Evolutionary conservation across 108 stramenopile species (phyloP).

Genomic region (Cylindrotheca fusiformis): DNA sequence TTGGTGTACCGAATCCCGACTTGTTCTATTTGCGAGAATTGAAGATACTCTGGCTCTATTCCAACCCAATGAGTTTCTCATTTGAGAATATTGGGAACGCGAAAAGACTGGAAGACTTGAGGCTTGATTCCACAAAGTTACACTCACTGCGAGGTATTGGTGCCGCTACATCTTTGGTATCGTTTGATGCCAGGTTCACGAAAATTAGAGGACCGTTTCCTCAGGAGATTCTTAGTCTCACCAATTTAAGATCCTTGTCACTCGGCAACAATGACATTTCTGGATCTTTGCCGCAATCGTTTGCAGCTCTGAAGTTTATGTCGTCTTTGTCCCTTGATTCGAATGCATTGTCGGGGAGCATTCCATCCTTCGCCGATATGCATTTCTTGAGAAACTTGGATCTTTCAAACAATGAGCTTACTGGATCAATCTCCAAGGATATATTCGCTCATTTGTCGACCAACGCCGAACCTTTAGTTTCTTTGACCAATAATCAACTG

Average conservation of each 20-base stretch:
- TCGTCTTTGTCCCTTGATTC: slow-evolving; percentile 4
- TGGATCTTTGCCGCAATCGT: slow-evolving; percentile 23
- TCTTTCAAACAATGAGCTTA: slow-evolving; percentile 23
- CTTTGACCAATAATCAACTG: slow-evolving; percentile 13
- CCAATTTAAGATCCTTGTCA: slow-evolving; percentile 36
- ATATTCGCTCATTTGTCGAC: slow-evolving; percentile 13
- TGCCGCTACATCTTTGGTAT: slow-evolving; percentile 42
- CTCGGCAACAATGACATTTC: slow-evolving; percentile 44
- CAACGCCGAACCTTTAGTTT: slow-evolving; percentile 19
- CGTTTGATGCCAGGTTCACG: slow-evolving; percentile 60
- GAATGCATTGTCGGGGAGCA: slow-evolving; percentile 14
- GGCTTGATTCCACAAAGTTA: slow-evolving; percentile 71
- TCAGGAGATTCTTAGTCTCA: slow-evolving; percentile 41
- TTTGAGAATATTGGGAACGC: slow-evolving; percentile 81
- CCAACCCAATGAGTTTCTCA: slow-evolving; percentile 76
- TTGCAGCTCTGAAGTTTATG: slow-evolving; percentile 15
- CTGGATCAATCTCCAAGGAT: slow-evolving; percentile 27
- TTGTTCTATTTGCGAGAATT: slow-evolving; percentile 54
- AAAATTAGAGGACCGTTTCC: slow-evolving; percentile 45
- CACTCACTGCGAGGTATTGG: slow-evolving; percentile 62
- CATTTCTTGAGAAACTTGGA: slow-evolving; percentile 21
- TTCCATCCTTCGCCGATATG: slow-evolving; percentile 40
- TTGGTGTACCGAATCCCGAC: slow-evolving; percentile 50
- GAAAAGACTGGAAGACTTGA: slow-evolving; percentile 57
- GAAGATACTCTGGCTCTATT: slow-evolving; percentile 71